Base-by-base conservation (phyloP, 2,329 filamentous ascomycete genomes). In the Alternaria atra region DNA sequence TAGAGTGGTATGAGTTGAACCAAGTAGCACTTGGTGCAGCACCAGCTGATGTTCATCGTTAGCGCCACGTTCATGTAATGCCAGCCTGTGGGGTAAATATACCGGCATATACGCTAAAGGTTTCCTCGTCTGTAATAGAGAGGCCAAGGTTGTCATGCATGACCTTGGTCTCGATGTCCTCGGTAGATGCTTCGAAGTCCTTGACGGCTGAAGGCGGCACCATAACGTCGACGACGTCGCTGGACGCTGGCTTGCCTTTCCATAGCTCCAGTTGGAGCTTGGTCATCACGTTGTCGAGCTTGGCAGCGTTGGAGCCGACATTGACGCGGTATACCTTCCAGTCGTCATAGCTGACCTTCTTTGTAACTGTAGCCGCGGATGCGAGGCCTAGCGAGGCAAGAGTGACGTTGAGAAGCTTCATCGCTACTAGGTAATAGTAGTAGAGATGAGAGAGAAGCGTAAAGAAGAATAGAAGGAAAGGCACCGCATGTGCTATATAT, bases 61-160 rank as follows among this genome's bases (percentile, higher is more conserved):
- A 76, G 72, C 52, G 59, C 35, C 15, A 40, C 34, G 53, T 52
- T 13, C n/a, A 62, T 34, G 66, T 59, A 46, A 37, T n/a, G 51
- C 9, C 32, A 5, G 39, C 5, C 9, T 42, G 29, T 48, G 29
- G 15, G 60, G 55, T 34, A 37, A 68, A 61, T 51, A 13, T 74
- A 77, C 75, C 71, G 50, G 74, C 71, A 72, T 76, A 77, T 23
- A 72, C 63, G 39, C 66, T 56, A 57, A 75, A 75, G 4, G 60
- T 59, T 12, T 71, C 63, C 61, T 79, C 77, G 10, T 70, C 66
- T 12, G 72, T 61, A 51, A 79, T 77, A 7, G 76, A 75, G n/a
- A 65, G 61, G 30, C 77, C 77, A 56, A 79, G 71, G 20, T 79
- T 70, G n/a, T 77, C 71, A 55, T 79, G 76, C 73, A 79, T 78